Evolutionary conservation across 371 early-diverging fungal species (phyloP).

Genomic region (Mortierella sp.): DNA sequence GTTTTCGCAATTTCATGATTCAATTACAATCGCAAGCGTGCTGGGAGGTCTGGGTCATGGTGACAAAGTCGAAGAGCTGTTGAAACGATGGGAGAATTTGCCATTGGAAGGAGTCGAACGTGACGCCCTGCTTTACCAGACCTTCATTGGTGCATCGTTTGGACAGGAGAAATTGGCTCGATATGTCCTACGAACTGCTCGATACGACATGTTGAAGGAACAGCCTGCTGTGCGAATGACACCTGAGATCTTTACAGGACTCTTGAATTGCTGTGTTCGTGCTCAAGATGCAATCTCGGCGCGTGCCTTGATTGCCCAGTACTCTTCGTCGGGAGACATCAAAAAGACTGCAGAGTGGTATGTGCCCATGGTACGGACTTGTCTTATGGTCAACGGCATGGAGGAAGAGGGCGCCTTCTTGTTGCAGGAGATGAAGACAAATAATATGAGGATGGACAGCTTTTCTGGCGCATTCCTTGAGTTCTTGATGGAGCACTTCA

Average conservation of each 20-base stretch:
- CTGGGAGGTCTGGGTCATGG: conserved; percentile 46
- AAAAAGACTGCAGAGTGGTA: conserved; percentile 50
- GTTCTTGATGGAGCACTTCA: conserved; percentile 53
- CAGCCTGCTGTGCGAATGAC: conserved; percentile 35
- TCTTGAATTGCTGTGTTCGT: conserved; percentile 52
- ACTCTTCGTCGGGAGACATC: conserved; percentile 34
- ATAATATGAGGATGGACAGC: conserved; percentile 18
- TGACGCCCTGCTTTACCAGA: conserved; percentile 47
- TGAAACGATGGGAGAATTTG: conserved; percentile 44
- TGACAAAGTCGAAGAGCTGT: conserved; percentile 34
- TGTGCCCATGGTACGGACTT: conserved; percentile 46
- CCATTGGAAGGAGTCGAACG: conserved; percentile 39
- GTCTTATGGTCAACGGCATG: conserved; percentile 42
- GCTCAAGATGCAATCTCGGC: conserved; percentile 34
- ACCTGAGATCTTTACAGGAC: conserved; percentile 41
- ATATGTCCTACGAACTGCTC: conserved; percentile 22
- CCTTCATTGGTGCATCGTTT: conserved; percentile 42
- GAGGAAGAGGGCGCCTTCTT: conserved; percentile 41
- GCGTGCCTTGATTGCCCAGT: conserved; percentile 33
- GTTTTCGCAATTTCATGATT: conserved; percentile 34
- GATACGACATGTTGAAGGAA: conserved; percentile 45
- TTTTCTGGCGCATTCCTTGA: conserved; percentile 21
- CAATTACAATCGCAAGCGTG: conserved; percentile 33
- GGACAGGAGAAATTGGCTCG: conserved; percentile 34
- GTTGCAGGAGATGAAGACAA: conserved; percentile 41